Evolutionary conservation across 495 filamentous ascomycete species (phyloP).

Genomic region (Penicillium bialowiezense): DNA sequence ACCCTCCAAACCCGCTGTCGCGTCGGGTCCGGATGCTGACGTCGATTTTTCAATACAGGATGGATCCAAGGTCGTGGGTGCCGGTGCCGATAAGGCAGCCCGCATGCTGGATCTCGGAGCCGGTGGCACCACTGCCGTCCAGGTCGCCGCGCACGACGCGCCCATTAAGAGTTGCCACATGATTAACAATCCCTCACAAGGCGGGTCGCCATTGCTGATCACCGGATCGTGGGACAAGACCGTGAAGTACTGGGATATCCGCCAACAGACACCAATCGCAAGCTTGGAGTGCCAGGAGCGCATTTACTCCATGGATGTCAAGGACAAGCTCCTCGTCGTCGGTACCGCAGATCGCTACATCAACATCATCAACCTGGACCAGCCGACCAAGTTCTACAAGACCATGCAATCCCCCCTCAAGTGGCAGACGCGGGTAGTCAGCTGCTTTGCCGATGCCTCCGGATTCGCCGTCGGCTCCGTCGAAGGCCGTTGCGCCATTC

Average conservation of each 20-base stretch:
- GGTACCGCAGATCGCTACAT: constrained; percentile 87
- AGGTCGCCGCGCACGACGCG: constrained; percentile 75
- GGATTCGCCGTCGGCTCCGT: constrained; percentile 88
- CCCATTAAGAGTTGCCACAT: constrained; percentile 79
- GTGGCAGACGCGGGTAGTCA: constrained; percentile 83
- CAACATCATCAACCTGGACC: constrained; percentile 78
- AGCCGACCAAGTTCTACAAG: constrained; percentile 77
- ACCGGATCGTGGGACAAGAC: constrained; percentile 97
- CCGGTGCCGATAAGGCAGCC: constrained; percentile 79
- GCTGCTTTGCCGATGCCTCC: constrained; percentile 77
- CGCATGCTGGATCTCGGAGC: constrained; percentile 71
- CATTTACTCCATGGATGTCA: constrained; percentile 83
- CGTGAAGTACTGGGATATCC: constrained; percentile 92
- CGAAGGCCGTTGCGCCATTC: constrained; percentile 85
- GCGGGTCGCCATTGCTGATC: constrained; percentile 63
- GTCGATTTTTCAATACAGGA: constrained; percentile 40
- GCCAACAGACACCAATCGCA: constrained; percentile 60
- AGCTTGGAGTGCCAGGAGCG: constrained; percentile 70
- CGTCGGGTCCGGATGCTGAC: constrained; percentile 6
- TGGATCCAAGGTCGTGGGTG: constrained; percentile 74
- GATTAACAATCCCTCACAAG: constrained; percentile 52
- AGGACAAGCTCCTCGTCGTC: constrained; percentile 73
- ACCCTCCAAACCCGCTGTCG: not conserved
- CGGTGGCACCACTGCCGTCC: constrained; percentile 48
- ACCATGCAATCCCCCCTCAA: constrained; percentile 80